Conservation (phyloP, 371 early-diverging fungal genomes). For the Zychaea mexicana region DNA sequence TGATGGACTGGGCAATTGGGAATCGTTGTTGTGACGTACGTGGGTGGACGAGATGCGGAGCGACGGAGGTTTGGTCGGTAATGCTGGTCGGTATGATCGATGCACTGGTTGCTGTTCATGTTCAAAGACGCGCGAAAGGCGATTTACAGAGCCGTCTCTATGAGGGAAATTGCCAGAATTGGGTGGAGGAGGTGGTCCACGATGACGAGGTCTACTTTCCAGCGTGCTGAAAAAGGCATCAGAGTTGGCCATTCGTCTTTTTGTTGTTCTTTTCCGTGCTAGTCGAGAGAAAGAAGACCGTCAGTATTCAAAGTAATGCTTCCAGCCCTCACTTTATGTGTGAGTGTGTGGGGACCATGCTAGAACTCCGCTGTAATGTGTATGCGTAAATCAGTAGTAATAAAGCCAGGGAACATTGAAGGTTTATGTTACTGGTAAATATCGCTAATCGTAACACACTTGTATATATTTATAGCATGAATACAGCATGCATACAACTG, state of each 20-base stretch:
- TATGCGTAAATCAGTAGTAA: no score
- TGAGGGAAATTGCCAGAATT: constrained; percentile 4
- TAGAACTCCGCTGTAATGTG: no score
- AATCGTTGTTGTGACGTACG: neutral
- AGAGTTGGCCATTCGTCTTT: constrained; percentile 8
- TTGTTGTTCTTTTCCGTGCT: neutral
- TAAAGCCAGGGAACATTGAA: no score
- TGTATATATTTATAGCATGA: no score
- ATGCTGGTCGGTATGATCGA: constrained; percentile 23
- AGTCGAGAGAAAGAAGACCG: no score
- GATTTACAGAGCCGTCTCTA: constrained; percentile 31
- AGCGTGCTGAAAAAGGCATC: constrained; percentile 49
- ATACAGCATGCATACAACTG: no score
- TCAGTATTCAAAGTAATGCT: no score
- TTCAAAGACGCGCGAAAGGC: constrained; percentile 50
- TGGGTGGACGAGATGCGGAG: constrained; percentile 19
- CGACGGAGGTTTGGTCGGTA: constrained; percentile 47
- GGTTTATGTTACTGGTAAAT: no score
- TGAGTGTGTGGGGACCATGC: no score
- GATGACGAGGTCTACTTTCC: constrained; percentile 34
- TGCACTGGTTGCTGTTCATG: constrained; percentile 6
- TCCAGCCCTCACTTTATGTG: no score
- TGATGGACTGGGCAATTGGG: constrained; percentile 12
- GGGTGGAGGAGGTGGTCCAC: constrained; percentile 3
- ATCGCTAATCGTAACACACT: no score